Evolutionary conservation across 768 basidiomycete genomes (phyloP), one percentile per base, ranked within the genome.

Genomic region (Neoboletus magnificus): DNA sequence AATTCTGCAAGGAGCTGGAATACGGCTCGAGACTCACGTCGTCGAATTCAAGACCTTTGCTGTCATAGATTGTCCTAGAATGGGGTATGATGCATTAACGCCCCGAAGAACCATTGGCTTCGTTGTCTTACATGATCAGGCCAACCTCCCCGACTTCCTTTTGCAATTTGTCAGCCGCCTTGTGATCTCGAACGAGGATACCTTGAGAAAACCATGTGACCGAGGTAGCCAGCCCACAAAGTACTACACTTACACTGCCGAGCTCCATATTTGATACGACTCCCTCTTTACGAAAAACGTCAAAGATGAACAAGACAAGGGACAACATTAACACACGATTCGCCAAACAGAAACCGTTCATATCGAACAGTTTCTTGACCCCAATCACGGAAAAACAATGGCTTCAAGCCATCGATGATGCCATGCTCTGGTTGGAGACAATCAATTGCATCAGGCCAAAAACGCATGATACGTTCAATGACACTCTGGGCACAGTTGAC

Each of bases 371-470:
- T 62, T 71, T 76, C 72, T 30, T 74, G 65, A 55, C 80, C 76
- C 71, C 77, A 77, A 2, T 77, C 74, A 20, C 64, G 72, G 64
- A 83, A 82, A 63, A 88, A 86, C 1, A 85, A 70, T 0, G 87
- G 87, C 50, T 77, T 80, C 15, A 71, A 59, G 0, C 84, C 85
- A 15, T 77, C 75, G 1, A 82, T 76, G 11, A 82, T 66, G 0
- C 83, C 86, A 37, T 71, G 68, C 65, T 90, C 89, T 5, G 72
- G 76, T 9, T 73, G 73, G 16, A 89, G 76, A 2, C 58, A 60
- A 63, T 90, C 88, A 23, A 90, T 87, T 0, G 84, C 73, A 59
- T 84, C 68, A 0, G 84, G 83, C 83, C n/a, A n/a, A n/a, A n/a
- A n/a, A n/a, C n/a, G n/a, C n/a, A n/a, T n/a, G n/a, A n/a, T n/a